Evolutionary conservation across 2,329 filamentous ascomycete genomes (phyloP).

Genomic region (Elsinoe batatas): DNA sequence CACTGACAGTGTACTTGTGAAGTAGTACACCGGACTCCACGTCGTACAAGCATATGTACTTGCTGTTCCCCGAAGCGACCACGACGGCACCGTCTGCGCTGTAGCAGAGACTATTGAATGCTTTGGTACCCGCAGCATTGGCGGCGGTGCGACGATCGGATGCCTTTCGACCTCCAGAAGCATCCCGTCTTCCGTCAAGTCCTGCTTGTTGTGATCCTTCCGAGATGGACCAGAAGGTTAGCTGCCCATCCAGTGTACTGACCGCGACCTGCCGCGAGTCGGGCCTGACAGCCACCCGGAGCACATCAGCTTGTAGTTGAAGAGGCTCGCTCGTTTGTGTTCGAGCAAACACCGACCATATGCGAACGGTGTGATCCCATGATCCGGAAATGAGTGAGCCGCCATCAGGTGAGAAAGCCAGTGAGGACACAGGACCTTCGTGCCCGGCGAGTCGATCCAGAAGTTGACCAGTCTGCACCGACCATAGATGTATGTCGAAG

Average conservation of each 20-base stretch:
- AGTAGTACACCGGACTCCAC: conserved; percentile 81
- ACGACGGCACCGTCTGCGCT: conserved; percentile 87
- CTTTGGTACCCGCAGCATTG: conserved; percentile 81
- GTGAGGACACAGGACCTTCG: conserved; percentile 80
- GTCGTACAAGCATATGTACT: conserved; percentile 97
- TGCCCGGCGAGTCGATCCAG: conserved; percentile 86
- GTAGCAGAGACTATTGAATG: conserved; percentile 79
- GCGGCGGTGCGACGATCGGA: conserved; percentile 84
- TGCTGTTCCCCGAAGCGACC: conserved; percentile 88
- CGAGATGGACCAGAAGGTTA: conserved; percentile 89
- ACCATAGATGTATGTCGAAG: conserved; percentile 97
- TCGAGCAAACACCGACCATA: conserved; percentile 91
- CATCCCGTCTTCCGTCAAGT: conserved; percentile 81
- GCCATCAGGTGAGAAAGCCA: conserved; percentile 83
- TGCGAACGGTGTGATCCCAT: conserved; percentile 90
- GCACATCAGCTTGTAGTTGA: conserved; percentile 81
- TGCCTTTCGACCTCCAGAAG: conserved; percentile 82
- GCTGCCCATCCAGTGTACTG: conserved; percentile 83
- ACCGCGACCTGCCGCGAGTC: conserved; percentile 87
- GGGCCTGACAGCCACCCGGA: conserved; percentile 76
- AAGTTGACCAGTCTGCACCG: conserved; percentile 91
- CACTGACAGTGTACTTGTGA: conserved; percentile 90
- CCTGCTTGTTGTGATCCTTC: conserved; percentile 80
- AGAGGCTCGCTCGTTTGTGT: conserved; percentile 93
- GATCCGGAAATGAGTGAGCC: conserved; percentile 78